Base-by-base conservation (phyloP, 768 basidiomycete genomes). In the Pleurotus eryngii region DNA sequence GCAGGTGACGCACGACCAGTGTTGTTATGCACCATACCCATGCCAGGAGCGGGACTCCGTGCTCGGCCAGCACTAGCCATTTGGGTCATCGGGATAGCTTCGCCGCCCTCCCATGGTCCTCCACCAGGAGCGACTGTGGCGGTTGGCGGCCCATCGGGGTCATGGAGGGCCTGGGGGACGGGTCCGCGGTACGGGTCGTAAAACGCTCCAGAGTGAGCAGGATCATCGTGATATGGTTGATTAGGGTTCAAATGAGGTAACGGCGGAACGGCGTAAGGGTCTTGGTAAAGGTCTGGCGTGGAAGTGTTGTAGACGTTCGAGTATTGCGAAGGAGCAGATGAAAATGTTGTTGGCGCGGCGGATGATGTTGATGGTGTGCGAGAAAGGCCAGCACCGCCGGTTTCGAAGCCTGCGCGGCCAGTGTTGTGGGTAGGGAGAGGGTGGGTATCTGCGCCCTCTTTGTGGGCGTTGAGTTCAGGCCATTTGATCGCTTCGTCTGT, bases 401-500 rank as follows among this genome's bases (percentile, higher is more conserved):
- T 85, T 65, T 89, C 89, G 65, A 90, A 87, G 27, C 90, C 90
- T 24, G 87, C 72, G 22, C 87, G 81, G 58, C 87, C 89, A 1
- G 89, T 86, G 57, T 82, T 80, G 55, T 83, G 75, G 0, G 86
- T 83, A 17, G 90, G 90, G 7, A 91, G 76, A 14, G 90, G 79
- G 57, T 86, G 83, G 4, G 79, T 75, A 60, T 83, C 82, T 24
- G 43, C 71, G 40, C 72, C 72, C 30, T 74, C 78, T 26, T 54
- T 54, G 60, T 90, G 89, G 2, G 82, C 71, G 68, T 92, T 90
- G 38, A 92, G 80, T 64, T 94, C 92, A 3, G 92, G 92, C 92
- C 92, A 94, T 72, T 92, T 92, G 72, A 94, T 94, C 17, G 89
- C 89, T 71, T 91, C 89, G 63, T 80, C 89, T 91, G 66, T 9